Percentiles rank a stretch among this genome's conserved stretches.
These are phyloP conservation scores for Diutina neorugosa DNA, from an alignment of 1,139 yeast species.

Conservation along the genomic window DNA sequence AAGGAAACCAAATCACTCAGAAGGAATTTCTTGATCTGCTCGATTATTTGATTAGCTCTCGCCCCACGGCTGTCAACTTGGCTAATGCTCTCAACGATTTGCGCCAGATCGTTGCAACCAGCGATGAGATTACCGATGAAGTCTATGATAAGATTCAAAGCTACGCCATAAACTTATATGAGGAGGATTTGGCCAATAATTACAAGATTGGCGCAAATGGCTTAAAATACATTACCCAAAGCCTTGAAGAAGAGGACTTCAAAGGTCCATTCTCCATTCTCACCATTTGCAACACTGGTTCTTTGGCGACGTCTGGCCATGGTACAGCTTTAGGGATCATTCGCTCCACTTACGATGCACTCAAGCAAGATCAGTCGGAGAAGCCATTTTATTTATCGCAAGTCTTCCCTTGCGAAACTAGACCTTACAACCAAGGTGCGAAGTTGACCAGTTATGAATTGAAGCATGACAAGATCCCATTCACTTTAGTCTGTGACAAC, in stretches of 20 bases:
- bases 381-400: constrained; percentile 38
- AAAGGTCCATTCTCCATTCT: constrained; percentile 64
- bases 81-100: constrained; percentile 65
- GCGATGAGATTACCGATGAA: constrained; percentile 9
- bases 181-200: constrained; percentile 70
- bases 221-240: constrained; percentile 45
- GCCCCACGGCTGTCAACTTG: constrained; percentile 94
- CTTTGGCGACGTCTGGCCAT: constrained; percentile 93
- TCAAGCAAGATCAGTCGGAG: constrained; percentile 14
- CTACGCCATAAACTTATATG: constrained; percentile 51
- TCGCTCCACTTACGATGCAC: constrained; percentile 47
- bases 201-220: constrained; percentile 73
- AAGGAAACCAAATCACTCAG: constrained; percentile 12
- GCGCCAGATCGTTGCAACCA: constrained; percentile 20
- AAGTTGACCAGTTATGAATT: constrained; percentile 86
- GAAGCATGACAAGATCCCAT: constrained; percentile 74
- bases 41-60: constrained; percentile 56
- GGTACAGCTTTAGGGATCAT: constrained; percentile 94
- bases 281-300: constrained; percentile 81
- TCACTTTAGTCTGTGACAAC: constrained; percentile 80
- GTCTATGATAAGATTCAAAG: constrained; percentile 28
- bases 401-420: constrained; percentile 83
- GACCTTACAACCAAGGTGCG: constrained; percentile 96
- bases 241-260: constrained; percentile 36
- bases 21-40: constrained; percentile 30